Evolutionary conservation across 768 basidiomycete species (phyloP), one percentile per base, ranked within the genome.

Genomic region (Amanita phalloides): DNA sequence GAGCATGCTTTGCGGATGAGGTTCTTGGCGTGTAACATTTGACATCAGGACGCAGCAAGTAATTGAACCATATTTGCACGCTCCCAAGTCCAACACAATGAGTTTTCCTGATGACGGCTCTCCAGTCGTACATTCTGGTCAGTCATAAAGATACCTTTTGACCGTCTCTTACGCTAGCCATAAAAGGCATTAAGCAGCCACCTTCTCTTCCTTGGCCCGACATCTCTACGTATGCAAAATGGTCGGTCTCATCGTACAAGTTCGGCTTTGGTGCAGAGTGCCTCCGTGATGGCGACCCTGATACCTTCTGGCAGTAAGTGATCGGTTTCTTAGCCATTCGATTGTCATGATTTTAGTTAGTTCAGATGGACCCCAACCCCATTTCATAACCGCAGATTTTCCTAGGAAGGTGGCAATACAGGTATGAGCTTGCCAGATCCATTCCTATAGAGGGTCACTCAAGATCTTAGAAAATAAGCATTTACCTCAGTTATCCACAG

Each of bases 231-330:
- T 78, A 90, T 32, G 96, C 89, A 41, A 86, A 86, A 59, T 99
- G 95, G 96, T 86, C 90, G 9, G 95, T 98, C 3, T 97, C 94
- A 10, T 93, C 89, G 0, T 91, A 80, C 69, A 99, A 99, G 65
- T 96, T 94, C 56, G 94, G 94, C 1, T 97, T 94, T 64, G 93
- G 95, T 6, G 82, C 91, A 36, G 92, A 96, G 62, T 93, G 93
- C 65, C 71, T 98, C 41, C 76, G 82, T 25, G 94, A 97, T 59
- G 79, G 80, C 32, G 87, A 95, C 61, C 84, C 89, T 28, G 85
- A 89, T 37, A 97, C 94, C 0, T 95, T 97, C 63, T 98, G 96
- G 96, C 96, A 98, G 94, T 98, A 65, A 65, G 91, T 76, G 6
- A 53, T 37, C 20, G 10, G 28, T 49, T 49, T 30, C 39, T 38